Base-by-base conservation (phyloP, 345 rosid species). In the Salix purpurea region DNA sequence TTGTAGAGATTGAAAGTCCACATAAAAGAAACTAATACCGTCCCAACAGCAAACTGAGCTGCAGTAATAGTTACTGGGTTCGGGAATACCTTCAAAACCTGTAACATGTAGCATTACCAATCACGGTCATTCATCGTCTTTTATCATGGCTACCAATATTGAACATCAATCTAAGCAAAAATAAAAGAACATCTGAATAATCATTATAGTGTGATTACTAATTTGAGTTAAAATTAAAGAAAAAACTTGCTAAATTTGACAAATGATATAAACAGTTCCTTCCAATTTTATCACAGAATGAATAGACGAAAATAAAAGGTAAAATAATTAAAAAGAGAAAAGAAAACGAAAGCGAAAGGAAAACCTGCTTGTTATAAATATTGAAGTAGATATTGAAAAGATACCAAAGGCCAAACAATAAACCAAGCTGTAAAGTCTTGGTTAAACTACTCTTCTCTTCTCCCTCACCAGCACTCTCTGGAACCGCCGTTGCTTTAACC, bases 321-420 rank as follows among this genome's bases (percentile, higher is more conserved):
- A 24, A 40, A 26, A 74, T 9, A 44, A 1, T 54, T 28, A 11
- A 66, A 14, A 7, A 37, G 2, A 64, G 14, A 1, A 7, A 0
- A 26, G 10, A 23, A 5, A 78, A 18, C 9, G 8, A 28, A 50
- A 16, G 11, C 7, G 71, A 48, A 19, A 48, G 30, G 12, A 67
- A 74, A 61, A 96, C 99, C 99, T 94, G 98, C 76, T 96, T 96
- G 86, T 96, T 94, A 86, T 96, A 96, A 77, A 96, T 96, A 83
- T 96, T 96, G 96, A 96, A 96, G 95, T 94, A 94, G 85, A 94
- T 96, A 78, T 96, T 96, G 82, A 96, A 96, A 69, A 96, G 81
- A 82, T 79, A 89, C 99, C 99, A 96, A 12, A 94, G 68, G 42
- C 92, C 98, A 80, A 96, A 92, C 86, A 93, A 67, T 81, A 85